Evolutionary conservation across 495 filamentous ascomycete genomes (phyloP).

Genomic region (Neurospora hispaniola): DNA sequence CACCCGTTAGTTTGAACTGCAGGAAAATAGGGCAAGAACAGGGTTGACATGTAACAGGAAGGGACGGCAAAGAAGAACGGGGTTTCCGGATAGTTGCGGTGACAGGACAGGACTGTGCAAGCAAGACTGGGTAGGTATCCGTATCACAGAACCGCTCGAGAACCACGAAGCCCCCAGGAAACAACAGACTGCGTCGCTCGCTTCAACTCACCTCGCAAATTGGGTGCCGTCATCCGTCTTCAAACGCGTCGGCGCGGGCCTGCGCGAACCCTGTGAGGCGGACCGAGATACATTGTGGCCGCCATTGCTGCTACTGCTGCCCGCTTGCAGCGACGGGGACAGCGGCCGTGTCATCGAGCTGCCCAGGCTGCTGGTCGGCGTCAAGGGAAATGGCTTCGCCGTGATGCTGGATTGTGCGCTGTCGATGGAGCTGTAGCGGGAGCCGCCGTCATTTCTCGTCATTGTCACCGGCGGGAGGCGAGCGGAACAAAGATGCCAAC

Average conservation of each 20-base stretch:
- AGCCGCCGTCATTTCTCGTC: slow-evolving; percentile 46
- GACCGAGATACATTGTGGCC: slow-evolving; percentile 21
- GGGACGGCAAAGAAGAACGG: slow-evolving; percentile 1
- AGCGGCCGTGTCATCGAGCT: slow-evolving; percentile 34
- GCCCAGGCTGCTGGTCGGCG: slow-evolving; percentile 26
- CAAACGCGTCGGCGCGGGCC: slow-evolving; percentile 45
- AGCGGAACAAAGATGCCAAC: slow-evolving; percentile 15
- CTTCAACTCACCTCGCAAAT: slow-evolving; percentile 24
- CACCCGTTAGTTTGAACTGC: slow-evolving; percentile 17
- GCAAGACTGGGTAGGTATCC: background rate
- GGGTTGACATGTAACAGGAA: slow-evolving; percentile 5
- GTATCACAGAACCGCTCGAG: background rate
- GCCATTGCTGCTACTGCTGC: background rate
- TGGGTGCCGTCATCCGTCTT: slow-evolving; percentile 43
- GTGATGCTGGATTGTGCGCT: slow-evolving; percentile 51
- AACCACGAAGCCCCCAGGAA: background rate
- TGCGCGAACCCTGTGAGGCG: slow-evolving; percentile 23
- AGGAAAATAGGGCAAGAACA: slow-evolving; percentile 19
- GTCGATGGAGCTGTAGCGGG: slow-evolving; percentile 50
- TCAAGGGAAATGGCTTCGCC: slow-evolving; percentile 37
- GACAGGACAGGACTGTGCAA: background rate
- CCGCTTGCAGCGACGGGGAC: slow-evolving; percentile 27
- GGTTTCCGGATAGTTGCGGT: background rate
- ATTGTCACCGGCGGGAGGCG: slow-evolving; percentile 35
- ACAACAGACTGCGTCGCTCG: background rate